Evolutionary conservation across 441 rosid species (phyloP).

Genomic region (Eruca vesicaria): DNA sequence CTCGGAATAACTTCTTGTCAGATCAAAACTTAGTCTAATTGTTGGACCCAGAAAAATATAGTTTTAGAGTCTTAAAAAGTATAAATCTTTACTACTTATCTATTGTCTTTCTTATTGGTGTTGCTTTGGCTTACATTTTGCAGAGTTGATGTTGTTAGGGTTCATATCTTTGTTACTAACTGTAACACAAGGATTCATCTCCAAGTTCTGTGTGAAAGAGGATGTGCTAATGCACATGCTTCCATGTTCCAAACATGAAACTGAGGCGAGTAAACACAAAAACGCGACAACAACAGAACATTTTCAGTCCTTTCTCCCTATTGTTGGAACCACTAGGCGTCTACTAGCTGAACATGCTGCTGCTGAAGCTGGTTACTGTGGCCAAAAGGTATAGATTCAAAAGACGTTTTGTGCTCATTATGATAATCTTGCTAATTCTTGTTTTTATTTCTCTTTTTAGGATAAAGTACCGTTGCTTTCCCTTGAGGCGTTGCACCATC

Average conservation of each 20-base stretch:
- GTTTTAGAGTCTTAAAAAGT: neutral
- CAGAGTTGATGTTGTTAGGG: constrained; percentile 79
- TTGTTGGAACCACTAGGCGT: constrained; percentile 46
- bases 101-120: neutral
- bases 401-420: neutral
- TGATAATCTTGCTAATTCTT: neutral
- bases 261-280: constrained; percentile 23
- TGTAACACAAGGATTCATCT: constrained; percentile 46
- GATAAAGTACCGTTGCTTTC: constrained; percentile 56
- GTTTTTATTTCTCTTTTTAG: constrained; percentile 29
- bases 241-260: constrained; percentile 44
- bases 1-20: too few species aligned
- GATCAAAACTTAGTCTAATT: too few species aligned
- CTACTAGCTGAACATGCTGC: constrained; percentile 51
- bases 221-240: constrained; percentile 44
- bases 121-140: neutral
- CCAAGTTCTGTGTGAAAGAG: constrained; percentile 45
- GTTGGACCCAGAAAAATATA: too few species aligned
- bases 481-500: constrained; percentile 60
- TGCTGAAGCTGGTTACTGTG: constrained; percentile 48
- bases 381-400: constrained; percentile 39
- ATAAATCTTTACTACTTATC: neutral
- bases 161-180: constrained; percentile 69
- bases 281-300: constrained; percentile 39
- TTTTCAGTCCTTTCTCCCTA: constrained; percentile 44